Base-by-base conservation (phyloP, 2,329 filamentous ascomycete genomes). In the Apiospora rasikravindrae region DNA sequence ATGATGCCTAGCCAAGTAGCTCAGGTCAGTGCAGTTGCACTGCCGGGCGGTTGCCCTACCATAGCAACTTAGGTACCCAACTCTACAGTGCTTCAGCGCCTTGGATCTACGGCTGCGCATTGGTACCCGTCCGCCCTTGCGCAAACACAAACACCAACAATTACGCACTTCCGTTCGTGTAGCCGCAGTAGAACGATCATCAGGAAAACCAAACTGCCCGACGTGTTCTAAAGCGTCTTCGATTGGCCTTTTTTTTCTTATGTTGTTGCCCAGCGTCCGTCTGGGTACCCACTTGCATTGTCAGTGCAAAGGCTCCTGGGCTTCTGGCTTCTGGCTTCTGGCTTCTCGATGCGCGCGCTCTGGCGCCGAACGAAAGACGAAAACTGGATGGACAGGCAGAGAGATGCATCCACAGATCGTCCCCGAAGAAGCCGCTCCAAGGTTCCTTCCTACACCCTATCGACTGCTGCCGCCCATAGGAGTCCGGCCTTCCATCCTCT, bases 341-440 rank as follows among this genome's bases (percentile, higher is more conserved):
- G n/a, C n/a, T 64, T 64, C 57, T 64, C 33, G 19, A 64, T 64
- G 57, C 33, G 45, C 22, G 44, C 26, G 26, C 6, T 7, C 51
- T 37, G 33, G 26, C 16, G 51, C 45, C n/a, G 51, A 22, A 14
- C 19, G 29, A 19, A 37, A 37, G 37, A 61, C 29, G 19, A 61
- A 37, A 61, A 61, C 29, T 37, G 57, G 57, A 64, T 64, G 40
- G 33, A 40, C 57, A 64, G 53, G 51, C 26, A 29, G 49, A 10
- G 7, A 61, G 57, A 64, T 64, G 57, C 57, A 64, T 19, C 57
- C 57, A 64, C 57, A n/a, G 57, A 64, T 64, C 57, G 57, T 64
- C 22, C 57, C 57, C 16, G 19, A 64, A n/a, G 33, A 40, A 24
- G 19, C 57, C 19, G 13, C 4, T 3, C 57, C 57, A 64, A 64